Base-by-base conservation (phyloP, 2,329 filamentous ascomycete genomes). In the Monosporascus ibericus region DNA sequence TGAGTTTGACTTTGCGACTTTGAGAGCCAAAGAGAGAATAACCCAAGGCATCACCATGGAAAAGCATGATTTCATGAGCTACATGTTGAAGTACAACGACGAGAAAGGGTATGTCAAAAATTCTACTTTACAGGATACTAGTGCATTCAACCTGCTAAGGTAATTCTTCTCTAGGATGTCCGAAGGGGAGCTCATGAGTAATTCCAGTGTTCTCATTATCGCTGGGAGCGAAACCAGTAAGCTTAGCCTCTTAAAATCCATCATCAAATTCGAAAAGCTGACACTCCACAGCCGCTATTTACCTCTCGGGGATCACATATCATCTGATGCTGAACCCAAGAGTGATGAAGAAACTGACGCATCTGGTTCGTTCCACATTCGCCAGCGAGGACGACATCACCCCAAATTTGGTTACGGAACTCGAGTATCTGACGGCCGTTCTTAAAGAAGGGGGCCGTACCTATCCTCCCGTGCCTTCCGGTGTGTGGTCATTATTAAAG, bases 141-240 rank as follows among this genome's bases (percentile, higher is more conserved):
- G 25, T 1, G 8, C 5, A 25, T 25, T 25, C 25, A 7, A 25
- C 25, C 25, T 2, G 25, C 25, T 25, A 25, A 25, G 25, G 6
- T 25, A 25, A 25, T 25, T 25, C 25, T 25, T 25, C 6, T 25
- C 17, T 20, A 53, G 48, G 6, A 56, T 59, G 40, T 50, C 42
- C 20, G 14, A 50, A 17, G 50, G 22, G 1, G 57, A 59, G 47
- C 44, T 59, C 18, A 47, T 50, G 9, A 48, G 49, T 36, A 48
- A 51, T 2, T 46, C 52, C 27, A 42, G 34, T 18, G 44, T 39
- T 1, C 48, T 57, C 27, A 73, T 75, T 63, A 69, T 72, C 39
- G 73, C 71, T 1, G 72, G 73, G 15, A 74, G 71, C 42, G 75
- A 78, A 54, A 77, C 25, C 25, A 25, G 25, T 25, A 8, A 25